phyloP scores from a whole-genome alignment of 2,329 filamentous ascomycete genomes.

The Colletotrichum sp. region DNA sequence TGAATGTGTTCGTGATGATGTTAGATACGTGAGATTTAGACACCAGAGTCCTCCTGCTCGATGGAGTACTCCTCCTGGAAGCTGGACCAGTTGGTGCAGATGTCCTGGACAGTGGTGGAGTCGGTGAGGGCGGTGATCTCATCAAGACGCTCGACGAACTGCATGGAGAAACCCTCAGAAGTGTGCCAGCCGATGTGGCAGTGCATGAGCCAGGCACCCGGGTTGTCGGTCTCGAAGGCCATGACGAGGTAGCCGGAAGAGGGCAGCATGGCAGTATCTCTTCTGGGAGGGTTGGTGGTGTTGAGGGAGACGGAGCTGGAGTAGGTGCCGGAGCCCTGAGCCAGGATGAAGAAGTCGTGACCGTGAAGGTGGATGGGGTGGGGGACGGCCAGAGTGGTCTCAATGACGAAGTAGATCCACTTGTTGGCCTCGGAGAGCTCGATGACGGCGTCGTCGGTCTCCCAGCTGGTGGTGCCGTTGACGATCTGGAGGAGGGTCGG shows the following conservation, averaged over 20 bases:
- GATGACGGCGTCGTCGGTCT: constrained; percentile 26
- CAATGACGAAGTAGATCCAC: constrained; percentile 37
- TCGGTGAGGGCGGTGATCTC: constrained; percentile 23
- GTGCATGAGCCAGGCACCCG: constrained; percentile 54
- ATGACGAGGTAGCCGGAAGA: constrained; percentile 50
- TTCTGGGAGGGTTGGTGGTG: constrained; percentile 51
- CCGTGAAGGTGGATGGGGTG: constrained; percentile 58
- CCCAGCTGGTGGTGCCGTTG: constrained; percentile 17
- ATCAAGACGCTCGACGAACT: constrained; percentile 23
- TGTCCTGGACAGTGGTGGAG: background rate
- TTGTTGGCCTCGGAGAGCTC: constrained; percentile 24
- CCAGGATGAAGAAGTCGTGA: constrained; percentile 39
- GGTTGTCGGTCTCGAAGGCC: constrained; percentile 53
- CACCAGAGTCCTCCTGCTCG: constrained; percentile 25
- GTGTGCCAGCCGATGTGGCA: constrained; percentile 41
- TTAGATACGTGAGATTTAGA: background rate
- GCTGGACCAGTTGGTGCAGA: constrained; percentile 20
- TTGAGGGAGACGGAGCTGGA: constrained; percentile 22
- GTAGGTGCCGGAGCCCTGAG: constrained; percentile 23
- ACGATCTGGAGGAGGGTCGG: constrained; percentile 39
- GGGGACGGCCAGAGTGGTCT: constrained; percentile 32
- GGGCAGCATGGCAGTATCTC: constrained; percentile 56
- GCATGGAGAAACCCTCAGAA: constrained; percentile 24
- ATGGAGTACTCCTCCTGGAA: constrained; percentile 8
- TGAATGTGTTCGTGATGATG: background rate